Base-by-base conservation (phyloP, 2,329 filamentous ascomycete species). In the Diaporthe destruens region DNA sequence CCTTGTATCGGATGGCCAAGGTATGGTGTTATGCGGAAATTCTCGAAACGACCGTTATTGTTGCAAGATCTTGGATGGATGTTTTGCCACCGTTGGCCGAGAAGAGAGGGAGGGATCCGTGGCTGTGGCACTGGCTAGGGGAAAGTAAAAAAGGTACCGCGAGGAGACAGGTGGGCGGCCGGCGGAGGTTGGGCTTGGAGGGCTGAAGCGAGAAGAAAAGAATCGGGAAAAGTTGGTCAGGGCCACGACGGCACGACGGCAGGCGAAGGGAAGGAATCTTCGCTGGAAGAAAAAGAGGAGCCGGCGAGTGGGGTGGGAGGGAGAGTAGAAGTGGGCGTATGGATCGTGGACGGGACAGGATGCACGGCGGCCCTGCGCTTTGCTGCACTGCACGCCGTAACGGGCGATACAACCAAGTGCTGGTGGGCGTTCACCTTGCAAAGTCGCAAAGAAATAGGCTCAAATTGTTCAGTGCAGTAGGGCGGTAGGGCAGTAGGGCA, bases 241-340 rank as follows among this genome's bases (percentile, higher is more conserved):
- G 68, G 49, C 68, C 70, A 49, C 59, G 53, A 71, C 68, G 67
- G 61, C 61, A 69, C 44, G 56, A 69, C 59, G 36, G 71, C 54
- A 61, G 55, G 55, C 49, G 66, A 69, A 69, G 59, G 51, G 71
- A 69, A 55, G 39, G 53, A 55, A 55, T 61, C 56, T 59, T 59
- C 71, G 71, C 61, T 57, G 49, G 67, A 54, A 29, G 66, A 55
- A 69, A 69, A 70, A 61, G 71, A 72, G 56, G 55, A 63, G 66
- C 53, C 39, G 56, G 42, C 44, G 49, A 23, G 71, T 72, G 71
- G 71, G 63, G 54, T 34, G 54, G 20, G 44, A 66, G 65, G 54
- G 53, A 59, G 63, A 72, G 70, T 68, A 54, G 42, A 55, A 69
- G 55, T 69, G 71, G 63, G 56, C 44, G 54, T 54, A 68, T 69